These are phyloP conservation scores for Byssochlamys sp. DNA, from an alignment of 2,329 filamentous ascomycete genomes.

Conservation along the genomic window DNA sequence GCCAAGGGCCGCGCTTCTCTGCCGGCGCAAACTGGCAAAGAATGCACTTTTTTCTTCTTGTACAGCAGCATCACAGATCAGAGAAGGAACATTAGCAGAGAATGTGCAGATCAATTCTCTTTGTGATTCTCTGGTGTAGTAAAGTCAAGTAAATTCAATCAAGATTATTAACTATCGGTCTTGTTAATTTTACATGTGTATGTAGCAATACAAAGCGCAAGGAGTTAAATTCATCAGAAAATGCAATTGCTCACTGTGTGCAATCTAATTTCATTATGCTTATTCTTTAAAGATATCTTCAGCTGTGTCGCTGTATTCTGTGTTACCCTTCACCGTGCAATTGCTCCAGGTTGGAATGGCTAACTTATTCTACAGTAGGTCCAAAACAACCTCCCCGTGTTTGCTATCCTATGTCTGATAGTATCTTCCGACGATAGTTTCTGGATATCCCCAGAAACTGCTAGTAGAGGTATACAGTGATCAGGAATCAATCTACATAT, in stretches of 20 bases:
- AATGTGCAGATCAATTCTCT: too few species aligned
- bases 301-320: neutral
- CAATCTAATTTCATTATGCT: neutral
- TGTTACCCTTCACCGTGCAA: neutral
- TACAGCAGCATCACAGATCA: neutral
- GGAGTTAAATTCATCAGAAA: neutral
- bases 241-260: neutral
- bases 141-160: too few species aligned
- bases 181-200: neutral
- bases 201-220: neutral
- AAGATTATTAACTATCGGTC: too few species aligned
- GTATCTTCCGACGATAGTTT: neutral
- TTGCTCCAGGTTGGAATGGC: neutral
- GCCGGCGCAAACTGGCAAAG: neutral
- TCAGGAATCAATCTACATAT: neutral
- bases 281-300: neutral
- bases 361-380: neutral
- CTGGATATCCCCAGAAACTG: neutral
- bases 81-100: too few species aligned
- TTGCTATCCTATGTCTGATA: neutral
- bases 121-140: too few species aligned
- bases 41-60: neutral
- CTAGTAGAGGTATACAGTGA: neutral
- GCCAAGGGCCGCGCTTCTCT: neutral
- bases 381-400: neutral